These are phyloP conservation scores for Quercus phellos DNA, from an alignment of 331 rosid genomes.

Conservation along the genomic window DNA sequence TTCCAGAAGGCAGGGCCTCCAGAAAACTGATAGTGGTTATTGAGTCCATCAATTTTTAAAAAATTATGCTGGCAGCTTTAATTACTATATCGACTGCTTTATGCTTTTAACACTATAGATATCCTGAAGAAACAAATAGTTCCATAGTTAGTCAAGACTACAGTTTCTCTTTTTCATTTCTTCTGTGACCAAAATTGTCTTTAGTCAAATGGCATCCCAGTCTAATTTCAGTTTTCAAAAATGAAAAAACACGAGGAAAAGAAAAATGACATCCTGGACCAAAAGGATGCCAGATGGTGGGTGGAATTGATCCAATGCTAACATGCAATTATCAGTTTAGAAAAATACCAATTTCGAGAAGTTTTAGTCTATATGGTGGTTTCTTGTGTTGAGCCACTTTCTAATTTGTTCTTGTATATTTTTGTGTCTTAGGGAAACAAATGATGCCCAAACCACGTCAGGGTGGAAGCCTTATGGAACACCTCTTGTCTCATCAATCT, in stretches of 20 bases:
- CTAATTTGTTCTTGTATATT: constrained; percentile 13
- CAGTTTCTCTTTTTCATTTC: not conserved
- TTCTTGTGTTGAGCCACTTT: constrained; percentile 17
- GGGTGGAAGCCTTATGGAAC: constrained; percentile 87
- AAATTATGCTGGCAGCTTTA: not conserved
- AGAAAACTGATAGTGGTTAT: not conserved
- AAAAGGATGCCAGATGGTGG: not conserved
- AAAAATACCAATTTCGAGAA: not conserved
- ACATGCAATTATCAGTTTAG: not conserved
- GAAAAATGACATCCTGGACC: not conserved
- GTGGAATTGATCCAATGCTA: not conserved
- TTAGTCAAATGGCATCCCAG: not conserved
- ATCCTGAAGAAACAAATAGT: constrained; percentile 7
- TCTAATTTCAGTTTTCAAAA: not conserved
- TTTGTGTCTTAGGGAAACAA: constrained; percentile 40
- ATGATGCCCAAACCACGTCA: constrained; percentile 51
- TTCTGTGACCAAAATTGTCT: not conserved
- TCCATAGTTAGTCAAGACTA: not conserved
- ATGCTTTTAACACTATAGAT: not conserved
- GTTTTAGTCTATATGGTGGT: constrained; percentile 1
- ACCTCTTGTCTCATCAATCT: constrained; percentile 65
- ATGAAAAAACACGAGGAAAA: not conserved
- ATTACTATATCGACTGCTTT: not conserved
- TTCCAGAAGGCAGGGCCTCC: not conserved
- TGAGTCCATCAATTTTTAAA: not conserved